Conservation (phyloP, 1,139 yeast species). For the Ogataea hybrid region DNA sequence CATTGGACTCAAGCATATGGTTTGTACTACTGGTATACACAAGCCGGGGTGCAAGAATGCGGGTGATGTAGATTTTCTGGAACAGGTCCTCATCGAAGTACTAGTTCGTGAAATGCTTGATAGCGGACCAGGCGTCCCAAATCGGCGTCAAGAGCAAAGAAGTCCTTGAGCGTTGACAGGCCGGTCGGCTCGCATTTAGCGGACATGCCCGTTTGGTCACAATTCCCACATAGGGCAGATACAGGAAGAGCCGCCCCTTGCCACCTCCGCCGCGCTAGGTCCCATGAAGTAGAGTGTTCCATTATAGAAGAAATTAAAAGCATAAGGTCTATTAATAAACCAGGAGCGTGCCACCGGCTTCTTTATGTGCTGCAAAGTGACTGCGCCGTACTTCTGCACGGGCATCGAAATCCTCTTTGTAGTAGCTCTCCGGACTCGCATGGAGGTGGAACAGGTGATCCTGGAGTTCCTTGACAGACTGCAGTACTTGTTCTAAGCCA, state of each 20-base stretch:
- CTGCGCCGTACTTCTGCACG: slow-evolving; percentile 49
- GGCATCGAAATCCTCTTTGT: slow-evolving; percentile 31
- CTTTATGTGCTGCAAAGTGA: slow-evolving; percentile 47
- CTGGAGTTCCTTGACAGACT: neutral
- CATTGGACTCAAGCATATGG: slow-evolving; percentile 35
- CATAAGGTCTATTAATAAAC: slow-evolving; percentile 55
- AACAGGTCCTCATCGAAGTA: slow-evolving; percentile 61
- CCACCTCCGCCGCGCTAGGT: slow-evolving; percentile 50
- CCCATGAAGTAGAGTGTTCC: slow-evolving; percentile 55
- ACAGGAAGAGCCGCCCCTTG: slow-evolving; percentile 57
- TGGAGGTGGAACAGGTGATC: slow-evolving; percentile 8
- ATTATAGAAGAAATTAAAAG: slow-evolving; percentile 58
- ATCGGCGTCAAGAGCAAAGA: slow-evolving; percentile 56
- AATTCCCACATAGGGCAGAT: slow-evolving; percentile 63
- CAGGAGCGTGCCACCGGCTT: slow-evolving; percentile 38
- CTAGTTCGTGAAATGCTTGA: slow-evolving; percentile 63
- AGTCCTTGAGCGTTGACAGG: slow-evolving; percentile 44
- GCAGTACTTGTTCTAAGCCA: neutral
- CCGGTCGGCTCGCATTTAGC: slow-evolving; percentile 55
- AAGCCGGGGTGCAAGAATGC: slow-evolving; percentile 53
- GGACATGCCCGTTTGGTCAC: slow-evolving; percentile 56
- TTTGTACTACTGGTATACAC: slow-evolving; percentile 52
- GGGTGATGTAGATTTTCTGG: slow-evolving; percentile 51
- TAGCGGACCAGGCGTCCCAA: slow-evolving; percentile 64
- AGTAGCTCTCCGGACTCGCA: slow-evolving; percentile 14